These are phyloP conservation scores for Alternaria postmessia DNA, from an alignment of 2,329 filamentous ascomycete genomes.

Conservation along the genomic window DNA sequence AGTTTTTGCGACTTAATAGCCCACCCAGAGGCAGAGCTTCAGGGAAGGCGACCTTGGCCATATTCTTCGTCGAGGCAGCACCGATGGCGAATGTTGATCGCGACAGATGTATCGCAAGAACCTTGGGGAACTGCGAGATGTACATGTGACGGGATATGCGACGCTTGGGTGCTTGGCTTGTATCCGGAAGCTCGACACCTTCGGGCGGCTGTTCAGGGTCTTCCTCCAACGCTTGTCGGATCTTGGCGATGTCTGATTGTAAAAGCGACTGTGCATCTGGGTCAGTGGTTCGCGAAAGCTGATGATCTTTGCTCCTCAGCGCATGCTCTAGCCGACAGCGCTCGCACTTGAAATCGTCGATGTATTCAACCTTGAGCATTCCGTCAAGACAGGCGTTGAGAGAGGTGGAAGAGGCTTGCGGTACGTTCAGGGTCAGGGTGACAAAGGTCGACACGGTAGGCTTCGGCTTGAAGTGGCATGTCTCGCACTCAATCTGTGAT, in stretches of 20 bases:
- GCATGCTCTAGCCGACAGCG: conserved; percentile 88
- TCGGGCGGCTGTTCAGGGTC: conserved; percentile 82
- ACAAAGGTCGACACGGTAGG: conserved; percentile 86
- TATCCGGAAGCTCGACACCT: conserved; percentile 77
- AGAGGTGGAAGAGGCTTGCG: conserved; percentile 78
- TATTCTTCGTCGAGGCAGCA: conserved; percentile 85
- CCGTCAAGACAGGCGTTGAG: conserved; percentile 91
- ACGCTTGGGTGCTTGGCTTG: conserved; percentile 77
- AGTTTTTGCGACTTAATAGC: conserved; percentile 77
- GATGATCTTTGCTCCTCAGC: conserved; percentile 67
- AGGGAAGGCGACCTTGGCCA: conserved; percentile 91
- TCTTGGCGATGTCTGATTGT: conserved; percentile 67
- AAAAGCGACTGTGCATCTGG: conserved; percentile 57
- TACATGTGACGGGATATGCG: conserved; percentile 87
- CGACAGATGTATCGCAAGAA: conserved; percentile 90
- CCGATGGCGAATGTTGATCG: conserved; percentile 87
- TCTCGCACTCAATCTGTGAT: conserved; percentile 93
- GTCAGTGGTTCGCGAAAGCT: conserved; percentile 58
- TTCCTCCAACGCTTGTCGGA: conserved; percentile 74
- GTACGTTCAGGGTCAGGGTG: conserved; percentile 90
- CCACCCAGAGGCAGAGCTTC: conserved; percentile 85
- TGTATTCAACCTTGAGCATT: conserved; percentile 92
- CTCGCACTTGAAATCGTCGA: conserved; percentile 97
- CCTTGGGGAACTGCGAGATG: conserved; percentile 85
- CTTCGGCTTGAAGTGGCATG: conserved; percentile 88